Evolutionary conservation across 441 rosid species (phyloP).

Genomic region (Sinapis alba): DNA sequence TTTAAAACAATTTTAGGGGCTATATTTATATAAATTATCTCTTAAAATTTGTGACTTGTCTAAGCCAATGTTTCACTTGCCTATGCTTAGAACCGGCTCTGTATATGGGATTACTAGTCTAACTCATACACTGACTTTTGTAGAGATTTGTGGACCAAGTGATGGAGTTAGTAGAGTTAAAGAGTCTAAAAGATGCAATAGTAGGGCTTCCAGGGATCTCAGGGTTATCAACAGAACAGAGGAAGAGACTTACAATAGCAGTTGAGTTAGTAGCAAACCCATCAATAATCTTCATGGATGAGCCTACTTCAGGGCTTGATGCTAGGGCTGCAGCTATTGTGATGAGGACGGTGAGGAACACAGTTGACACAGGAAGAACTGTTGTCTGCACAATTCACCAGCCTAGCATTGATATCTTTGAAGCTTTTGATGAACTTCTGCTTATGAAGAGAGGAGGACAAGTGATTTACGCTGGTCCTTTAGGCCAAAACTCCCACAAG

Average conservation of each 20-base stretch:
- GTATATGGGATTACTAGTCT: neutral
- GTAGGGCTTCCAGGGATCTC: conserved; percentile 73
- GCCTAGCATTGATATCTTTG: conserved; percentile 78
- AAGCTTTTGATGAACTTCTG: conserved; percentile 71
- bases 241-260: conserved; percentile 76
- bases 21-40: neutral
- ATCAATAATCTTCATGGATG: conserved; percentile 84
- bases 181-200: conserved; percentile 57
- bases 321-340: conserved; percentile 86
- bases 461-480: conserved; percentile 67
- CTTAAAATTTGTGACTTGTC: neutral
- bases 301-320: conserved; percentile 83
- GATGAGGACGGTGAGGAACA: conserved; percentile 81
- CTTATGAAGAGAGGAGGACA: conserved; percentile 87
- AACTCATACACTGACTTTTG: neutral
- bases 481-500: conserved; percentile 67
- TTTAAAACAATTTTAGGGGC: neutral
- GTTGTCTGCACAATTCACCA: conserved; percentile 87
- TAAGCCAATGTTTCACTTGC: neutral
- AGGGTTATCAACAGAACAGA: conserved; percentile 75
- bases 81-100: neutral
- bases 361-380: conserved; percentile 73
- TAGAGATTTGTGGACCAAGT: conserved; percentile 76
- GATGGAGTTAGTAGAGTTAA: conserved; percentile 69
- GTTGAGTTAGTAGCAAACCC: conserved; percentile 82